A percentile compares a stretch with the other conserved stretches of the same genome.
phyloP scores from a whole-genome alignment of 805 yeast species.

The Ogataea methanolica region DNA sequence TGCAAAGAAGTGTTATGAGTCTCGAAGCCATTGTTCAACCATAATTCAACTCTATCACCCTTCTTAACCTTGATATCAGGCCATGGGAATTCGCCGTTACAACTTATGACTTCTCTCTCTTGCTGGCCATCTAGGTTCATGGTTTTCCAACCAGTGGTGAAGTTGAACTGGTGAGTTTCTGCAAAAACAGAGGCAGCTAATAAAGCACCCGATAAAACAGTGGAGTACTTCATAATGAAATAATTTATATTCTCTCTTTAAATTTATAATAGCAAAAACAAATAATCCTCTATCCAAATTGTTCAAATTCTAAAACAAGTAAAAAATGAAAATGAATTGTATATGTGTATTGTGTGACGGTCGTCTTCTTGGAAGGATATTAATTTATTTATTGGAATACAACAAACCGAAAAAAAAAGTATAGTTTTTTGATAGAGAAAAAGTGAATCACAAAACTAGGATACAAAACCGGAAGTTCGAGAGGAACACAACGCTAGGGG shows the following conservation, averaged over 20 bases:
- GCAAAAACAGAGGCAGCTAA: slow-evolving; percentile 26
- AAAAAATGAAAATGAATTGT: slow-evolving; percentile 5
- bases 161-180: slow-evolving; percentile 58
- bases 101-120: slow-evolving; percentile 43
- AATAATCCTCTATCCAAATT: no score
- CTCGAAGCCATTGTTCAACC: slow-evolving; percentile 69
- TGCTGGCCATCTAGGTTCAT: slow-evolving; percentile 52
- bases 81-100: slow-evolving; percentile 68
- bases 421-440: no score
- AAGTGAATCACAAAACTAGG: neutral
- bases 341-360: slow-evolving; percentile 12
- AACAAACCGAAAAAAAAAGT: neutral
- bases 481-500: neutral
- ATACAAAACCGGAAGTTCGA: neutral
- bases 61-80: slow-evolving; percentile 74
- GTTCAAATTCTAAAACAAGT: neutral
- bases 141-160: slow-evolving; percentile 60
- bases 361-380: neutral
- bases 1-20: slow-evolving; percentile 75
- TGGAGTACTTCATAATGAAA: slow-evolving; percentile 13
- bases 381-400: neutral
- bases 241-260: neutral
- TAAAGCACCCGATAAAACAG: slow-evolving; percentile 11
- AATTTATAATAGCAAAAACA: no score
- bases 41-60: slow-evolving; percentile 74